A percentile compares a stretch with the other conserved stretches of the same genome.
phyloP scores from a whole-genome alignment of 75 land plant species.

The Pinus albicaulis region DNA sequence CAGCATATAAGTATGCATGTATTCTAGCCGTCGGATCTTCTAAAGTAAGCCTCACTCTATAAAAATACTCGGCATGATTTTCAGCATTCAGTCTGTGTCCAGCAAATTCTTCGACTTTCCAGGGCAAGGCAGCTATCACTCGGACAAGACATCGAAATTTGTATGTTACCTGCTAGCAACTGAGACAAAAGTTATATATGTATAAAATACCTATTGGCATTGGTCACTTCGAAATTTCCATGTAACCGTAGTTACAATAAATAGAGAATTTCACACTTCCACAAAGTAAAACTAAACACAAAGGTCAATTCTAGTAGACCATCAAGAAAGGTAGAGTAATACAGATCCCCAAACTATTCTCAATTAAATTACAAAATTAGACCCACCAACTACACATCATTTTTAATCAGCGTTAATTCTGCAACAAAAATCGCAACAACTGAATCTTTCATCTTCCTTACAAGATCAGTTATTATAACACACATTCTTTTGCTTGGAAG shows the following conservation, averaged over 20 bases:
- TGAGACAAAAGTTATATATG: not conserved
- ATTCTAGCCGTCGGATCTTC: slow-evolving; percentile 93
- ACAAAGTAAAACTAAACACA: not conserved
- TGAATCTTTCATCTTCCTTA: not conserved
- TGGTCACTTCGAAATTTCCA: not conserved
- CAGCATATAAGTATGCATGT: slow-evolving; percentile 61
- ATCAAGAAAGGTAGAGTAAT: not conserved
- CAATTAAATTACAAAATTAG: not conserved
- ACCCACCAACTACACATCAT: not conserved
- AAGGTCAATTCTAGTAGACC: not conserved
- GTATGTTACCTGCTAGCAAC: slow-evolving; percentile 49
- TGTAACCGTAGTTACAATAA: not conserved
- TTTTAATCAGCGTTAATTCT: not conserved
- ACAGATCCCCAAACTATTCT: not conserved
- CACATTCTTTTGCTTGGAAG: too few relatives aligned
- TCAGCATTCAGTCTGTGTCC: slow-evolving; percentile 12
- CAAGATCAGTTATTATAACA: too few relatives aligned
- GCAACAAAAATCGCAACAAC: not conserved
- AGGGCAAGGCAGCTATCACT: slow-evolving; percentile 59
- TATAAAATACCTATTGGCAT: not conserved
- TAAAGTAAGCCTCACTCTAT: slow-evolving; percentile 66
- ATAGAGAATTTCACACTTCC: not conserved
- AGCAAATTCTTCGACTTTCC: slow-evolving; percentile 48
- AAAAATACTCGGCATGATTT: slow-evolving; percentile 21
- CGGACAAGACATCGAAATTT: slow-evolving; percentile 79